Percentiles rank a stretch among this genome's conserved stretches.
Conservation (phyloP, 192 early-diverging fungal genomes). For the Neocallimastix lanati region DNA sequence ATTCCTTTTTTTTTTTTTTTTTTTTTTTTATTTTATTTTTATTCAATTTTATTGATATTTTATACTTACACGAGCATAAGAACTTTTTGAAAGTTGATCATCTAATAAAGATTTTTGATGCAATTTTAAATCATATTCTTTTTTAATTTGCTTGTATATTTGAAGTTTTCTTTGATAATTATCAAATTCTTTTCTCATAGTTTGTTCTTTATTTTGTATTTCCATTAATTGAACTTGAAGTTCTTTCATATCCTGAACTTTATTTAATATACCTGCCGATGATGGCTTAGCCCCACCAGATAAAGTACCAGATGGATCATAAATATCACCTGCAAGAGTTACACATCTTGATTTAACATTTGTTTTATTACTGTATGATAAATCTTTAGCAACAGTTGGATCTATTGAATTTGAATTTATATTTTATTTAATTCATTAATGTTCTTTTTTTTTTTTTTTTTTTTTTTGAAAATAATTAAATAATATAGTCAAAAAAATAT, state of each 20-base stretch:
- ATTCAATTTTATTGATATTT: too few relatives aligned
- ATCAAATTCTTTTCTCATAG: constrained; percentile 31
- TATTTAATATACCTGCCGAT: constrained; percentile 49
- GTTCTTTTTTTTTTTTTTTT: too few relatives aligned
- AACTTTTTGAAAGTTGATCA: constrained; percentile 49
- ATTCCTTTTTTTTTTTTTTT: too few relatives aligned
- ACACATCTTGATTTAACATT: constrained; percentile 70
- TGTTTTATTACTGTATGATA: constrained; percentile 61
- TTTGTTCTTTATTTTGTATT: constrained; percentile 23
- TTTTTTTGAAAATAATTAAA: too few relatives aligned
- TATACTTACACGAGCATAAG: not conserved
- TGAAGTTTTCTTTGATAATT: constrained; percentile 28
- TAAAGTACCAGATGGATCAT: constrained; percentile 85
- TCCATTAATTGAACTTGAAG: constrained; percentile 27
- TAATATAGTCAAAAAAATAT: too few relatives aligned
- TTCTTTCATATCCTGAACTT: constrained; percentile 54
- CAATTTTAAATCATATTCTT: constrained; percentile 48
- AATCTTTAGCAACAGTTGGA: constrained; percentile 38
- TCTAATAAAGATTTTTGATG: constrained; percentile 64
- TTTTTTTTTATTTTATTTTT: too few relatives aligned
- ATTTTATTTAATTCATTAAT: too few relatives aligned
- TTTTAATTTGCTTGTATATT: constrained; percentile 35
- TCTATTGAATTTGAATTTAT: not conserved
- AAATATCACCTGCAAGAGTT: constrained; percentile 90
- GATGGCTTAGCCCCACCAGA: constrained; percentile 73